Conservation (phyloP, 2,329 filamentous ascomycete species). For the Stachybotrys elegans region DNA sequence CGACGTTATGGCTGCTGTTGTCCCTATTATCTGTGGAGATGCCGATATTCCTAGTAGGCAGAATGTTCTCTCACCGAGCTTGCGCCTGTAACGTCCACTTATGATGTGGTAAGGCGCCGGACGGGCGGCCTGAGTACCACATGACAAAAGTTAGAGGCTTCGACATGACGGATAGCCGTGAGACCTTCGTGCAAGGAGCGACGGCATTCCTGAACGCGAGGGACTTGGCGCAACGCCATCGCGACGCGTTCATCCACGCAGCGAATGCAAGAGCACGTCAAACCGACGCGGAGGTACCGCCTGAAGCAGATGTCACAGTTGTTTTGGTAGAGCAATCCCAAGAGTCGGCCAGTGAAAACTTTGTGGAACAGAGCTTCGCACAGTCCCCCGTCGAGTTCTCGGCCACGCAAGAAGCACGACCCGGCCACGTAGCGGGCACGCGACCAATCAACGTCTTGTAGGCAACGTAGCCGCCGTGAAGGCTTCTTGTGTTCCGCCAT, state of each 20-base stretch:
- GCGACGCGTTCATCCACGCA: slow-evolving; percentile 25
- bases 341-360: too few relatives aligned
- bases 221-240: slow-evolving; percentile 28
- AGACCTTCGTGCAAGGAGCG: slow-evolving; percentile 28
- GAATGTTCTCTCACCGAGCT: slow-evolving; percentile 4
- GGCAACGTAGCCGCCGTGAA: too few relatives aligned
- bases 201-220: slow-evolving; percentile 31
- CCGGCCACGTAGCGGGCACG: too few relatives aligned
- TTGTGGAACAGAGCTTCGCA: too few relatives aligned
- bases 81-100: neutral
- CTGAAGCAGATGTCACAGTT: neutral
- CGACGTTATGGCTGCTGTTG: neutral
- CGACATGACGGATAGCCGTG: slow-evolving; percentile 17
- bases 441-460: too few relatives aligned
- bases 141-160: slow-evolving; percentile 29
- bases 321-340: neutral
- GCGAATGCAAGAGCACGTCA: slow-evolving; percentile 17
- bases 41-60: slow-evolving; percentile 4
- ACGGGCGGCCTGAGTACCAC: slow-evolving; percentile 30
- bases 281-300: too few relatives aligned
- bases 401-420: too few relatives aligned
- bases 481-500: too few relatives aligned
- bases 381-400: too few relatives aligned
- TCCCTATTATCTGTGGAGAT: slow-evolving; percentile 5
- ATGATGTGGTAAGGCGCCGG: slow-evolving; percentile 16